These are phyloP conservation scores for Mucor ambiguus DNA, from an alignment of 371 early-diverging fungal species.

Conservation along the genomic window DNA sequence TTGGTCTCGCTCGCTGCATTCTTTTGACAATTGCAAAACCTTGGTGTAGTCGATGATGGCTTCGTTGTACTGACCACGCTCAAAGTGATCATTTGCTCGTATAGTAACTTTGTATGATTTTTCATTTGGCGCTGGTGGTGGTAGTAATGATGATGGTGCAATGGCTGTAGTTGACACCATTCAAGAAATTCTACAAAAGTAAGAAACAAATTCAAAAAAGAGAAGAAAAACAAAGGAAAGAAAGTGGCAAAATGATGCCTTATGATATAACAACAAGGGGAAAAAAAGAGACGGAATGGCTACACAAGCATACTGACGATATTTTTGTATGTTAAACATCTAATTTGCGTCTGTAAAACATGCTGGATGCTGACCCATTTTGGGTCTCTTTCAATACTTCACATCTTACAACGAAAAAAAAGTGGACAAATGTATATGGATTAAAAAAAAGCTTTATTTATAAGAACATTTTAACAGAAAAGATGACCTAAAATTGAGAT, in stretches of 20 bases:
- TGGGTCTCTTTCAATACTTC: not conserved
- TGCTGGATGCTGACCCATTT: not conserved
- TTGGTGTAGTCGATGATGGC: constrained; percentile 70
- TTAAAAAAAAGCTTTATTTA: not conserved
- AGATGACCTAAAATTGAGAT: not conserved
- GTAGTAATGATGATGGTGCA: not conserved
- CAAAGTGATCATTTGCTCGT: constrained; percentile 65
- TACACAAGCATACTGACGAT: not conserved
- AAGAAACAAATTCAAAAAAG: not conserved
- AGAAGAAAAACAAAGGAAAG: not conserved
- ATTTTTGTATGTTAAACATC: not conserved
- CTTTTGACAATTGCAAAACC: constrained; percentile 48
- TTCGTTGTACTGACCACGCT: constrained; percentile 51
- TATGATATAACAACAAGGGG: constrained; percentile 1
- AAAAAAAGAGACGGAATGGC: not conserved
- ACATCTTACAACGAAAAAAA: not conserved
- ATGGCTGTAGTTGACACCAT: constrained; percentile 5
- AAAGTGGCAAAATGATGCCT: not conserved
- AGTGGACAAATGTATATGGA: not conserved
- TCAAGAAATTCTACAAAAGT: not conserved
- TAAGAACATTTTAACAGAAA: not conserved
- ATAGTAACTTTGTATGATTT: constrained; percentile 39
- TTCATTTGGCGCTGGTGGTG: constrained; percentile 47
- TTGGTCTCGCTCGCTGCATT: constrained; percentile 25
- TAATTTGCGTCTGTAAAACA: not conserved